A percentile compares a stretch with the other conserved stretches of the same genome.
phyloP scores from a whole-genome alignment of 2,329 filamentous ascomycete species.

The Cercospora sp. region DNA sequence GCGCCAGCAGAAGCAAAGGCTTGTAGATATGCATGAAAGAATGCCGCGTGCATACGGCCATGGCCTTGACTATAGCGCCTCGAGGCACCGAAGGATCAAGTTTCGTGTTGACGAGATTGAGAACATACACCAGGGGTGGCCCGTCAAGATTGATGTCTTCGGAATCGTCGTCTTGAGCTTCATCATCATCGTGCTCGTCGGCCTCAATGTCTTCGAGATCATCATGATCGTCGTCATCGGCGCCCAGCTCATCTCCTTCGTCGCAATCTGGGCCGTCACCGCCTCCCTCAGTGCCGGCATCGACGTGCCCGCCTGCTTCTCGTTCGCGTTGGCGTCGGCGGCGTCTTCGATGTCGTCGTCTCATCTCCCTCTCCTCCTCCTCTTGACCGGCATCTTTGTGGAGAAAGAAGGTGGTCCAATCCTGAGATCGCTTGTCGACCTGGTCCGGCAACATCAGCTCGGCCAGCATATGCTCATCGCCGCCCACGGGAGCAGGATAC shows the following conservation, averaged over 20 bases:
- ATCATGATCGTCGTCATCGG: slow-evolving; percentile 50
- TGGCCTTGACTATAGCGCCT: slow-evolving; percentile 93
- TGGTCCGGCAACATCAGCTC: slow-evolving; percentile 98
- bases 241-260: slow-evolving; percentile 49
- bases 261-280: slow-evolving; percentile 49
- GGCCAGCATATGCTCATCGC: slow-evolving; percentile 96
- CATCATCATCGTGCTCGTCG: slow-evolving; percentile 52
- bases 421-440: slow-evolving; percentile 88
- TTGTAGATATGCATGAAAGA: slow-evolving; percentile 99
- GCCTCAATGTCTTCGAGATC: slow-evolving; percentile 47
- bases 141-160: slow-evolving; percentile 68
- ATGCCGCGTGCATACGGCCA: slow-evolving; percentile 98
- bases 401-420: slow-evolving; percentile 99
- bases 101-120: slow-evolving; percentile 97
- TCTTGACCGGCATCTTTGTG: slow-evolving; percentile 91
- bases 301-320: neutral
- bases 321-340: neutral
- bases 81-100: slow-evolving; percentile 89
- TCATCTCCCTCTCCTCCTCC: slow-evolving; percentile 69
- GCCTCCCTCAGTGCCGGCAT: neutral
- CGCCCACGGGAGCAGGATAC: slow-evolving; percentile 90
- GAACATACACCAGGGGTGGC: slow-evolving; percentile 90
- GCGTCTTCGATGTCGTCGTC: slow-evolving; percentile 48
- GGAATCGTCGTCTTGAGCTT: slow-evolving; percentile 49
- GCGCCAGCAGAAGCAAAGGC: slow-evolving; percentile 82